Evolutionary conservation across 2,329 filamentous ascomycete species (phyloP), one percentile per base, ranked within the genome.

Genomic region (Pestalotiopsis sp.): DNA sequence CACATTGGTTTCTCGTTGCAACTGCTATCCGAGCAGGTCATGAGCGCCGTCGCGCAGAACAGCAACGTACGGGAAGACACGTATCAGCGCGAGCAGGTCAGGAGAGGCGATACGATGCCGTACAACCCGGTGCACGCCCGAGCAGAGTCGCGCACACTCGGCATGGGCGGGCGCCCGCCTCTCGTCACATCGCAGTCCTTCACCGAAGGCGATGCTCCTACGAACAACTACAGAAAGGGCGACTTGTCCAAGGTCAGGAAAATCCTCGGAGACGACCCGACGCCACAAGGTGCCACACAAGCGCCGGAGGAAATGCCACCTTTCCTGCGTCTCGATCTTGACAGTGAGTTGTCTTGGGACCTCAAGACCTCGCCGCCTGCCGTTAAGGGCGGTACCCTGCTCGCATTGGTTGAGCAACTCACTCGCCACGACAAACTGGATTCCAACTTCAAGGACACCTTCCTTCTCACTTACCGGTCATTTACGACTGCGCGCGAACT

Each of bases 361-460:
- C 87, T 86, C 68, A 98, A 98, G 80, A 83, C 85, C n/a, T 87
- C 90, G 38, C 89, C 91, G 2, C 90, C 92, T 27, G 87, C 91
- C 38, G 87, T 99, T 68, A 96, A 95, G 79, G 96, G 95, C 73
- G 96, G 96, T 61, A 97, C 95, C 0, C 82, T 99, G 23, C 87
- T 93, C 38, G 96, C 93, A 4, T 84, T 99, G 68, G 96, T 98
- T 5, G 96, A 98, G 80, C 95, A 98, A 77, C 87, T 99, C 59
- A 99, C 96, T 17, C 90, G 96, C 63, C 96, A 99, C 77, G 96
- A 99, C 82, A 96, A 97, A 77, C 88, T 97, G 14, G 96, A 98
- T 77, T 94, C 95, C 3, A 95, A 88, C 71, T 98, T 98, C 83
- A 98, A 98, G 83, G 97, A 95, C 76, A 99, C 96, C 0, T 99